Percentiles rank a stretch among this genome's conserved stretches.
phyloP scores from a whole-genome alignment of 2,329 filamentous ascomycete species.

The Colletotrichum coccodes region DNA sequence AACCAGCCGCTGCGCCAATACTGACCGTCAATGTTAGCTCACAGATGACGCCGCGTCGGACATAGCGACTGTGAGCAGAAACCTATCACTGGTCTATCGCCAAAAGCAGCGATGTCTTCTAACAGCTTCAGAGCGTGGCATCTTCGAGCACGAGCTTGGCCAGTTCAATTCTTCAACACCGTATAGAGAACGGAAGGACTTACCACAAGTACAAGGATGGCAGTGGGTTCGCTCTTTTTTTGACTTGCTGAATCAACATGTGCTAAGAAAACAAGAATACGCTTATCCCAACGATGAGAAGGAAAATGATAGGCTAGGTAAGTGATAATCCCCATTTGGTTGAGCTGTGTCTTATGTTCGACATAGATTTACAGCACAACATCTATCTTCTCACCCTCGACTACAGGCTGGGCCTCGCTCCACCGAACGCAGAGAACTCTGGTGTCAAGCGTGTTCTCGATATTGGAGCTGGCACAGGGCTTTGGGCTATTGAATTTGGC shows the following conservation, averaged over 20 bases:
- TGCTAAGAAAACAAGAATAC: neutral
- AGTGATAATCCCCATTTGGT: accelerated
- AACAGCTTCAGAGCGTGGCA: neutral
- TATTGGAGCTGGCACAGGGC: slow-evolving; percentile 10
- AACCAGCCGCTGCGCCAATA: neutral
- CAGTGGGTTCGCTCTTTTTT: neutral
- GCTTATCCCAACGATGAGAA: slow-evolving; percentile 7
- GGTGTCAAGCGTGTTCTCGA: slow-evolving; percentile 34
- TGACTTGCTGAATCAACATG: no score
- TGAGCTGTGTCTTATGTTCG: neutral
- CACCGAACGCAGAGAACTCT: slow-evolving; percentile 26
- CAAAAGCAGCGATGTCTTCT: neutral
- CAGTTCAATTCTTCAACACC: neutral
- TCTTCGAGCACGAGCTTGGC: neutral
- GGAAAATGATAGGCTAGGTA: neutral
- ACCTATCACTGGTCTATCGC: neutral
- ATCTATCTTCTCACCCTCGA: slow-evolving; percentile 44
- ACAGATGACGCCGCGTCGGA: neutral
- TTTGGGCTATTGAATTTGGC: slow-evolving; percentile 27
- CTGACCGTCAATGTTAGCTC: neutral
- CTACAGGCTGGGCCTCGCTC: slow-evolving; percentile 41
- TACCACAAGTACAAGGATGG: neutral
- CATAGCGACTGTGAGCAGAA: neutral
- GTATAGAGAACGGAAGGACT: neutral
- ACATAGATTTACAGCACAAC: slow-evolving; percentile 48